Conservation (phyloP, 1,139 yeast genomes). For the Geotrichum restrictum region DNA sequence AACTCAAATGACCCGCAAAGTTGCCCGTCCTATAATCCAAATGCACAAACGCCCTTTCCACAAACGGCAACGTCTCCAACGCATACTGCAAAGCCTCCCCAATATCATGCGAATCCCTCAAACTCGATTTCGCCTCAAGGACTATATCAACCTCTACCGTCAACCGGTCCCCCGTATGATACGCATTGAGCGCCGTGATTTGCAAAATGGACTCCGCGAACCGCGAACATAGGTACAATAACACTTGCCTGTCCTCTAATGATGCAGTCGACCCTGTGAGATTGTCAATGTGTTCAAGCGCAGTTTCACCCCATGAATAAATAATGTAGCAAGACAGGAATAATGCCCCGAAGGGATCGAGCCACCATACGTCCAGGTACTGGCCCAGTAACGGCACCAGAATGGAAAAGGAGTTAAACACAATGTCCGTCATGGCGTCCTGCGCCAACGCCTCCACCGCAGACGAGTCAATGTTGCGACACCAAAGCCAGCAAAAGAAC, state of each 20-base stretch:
- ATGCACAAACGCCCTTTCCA: conserved; percentile 79
- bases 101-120: conserved; percentile 71
- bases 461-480: conserved; percentile 58
- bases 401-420: conserved; percentile 66
- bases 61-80: conserved; percentile 68
- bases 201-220: conserved; percentile 65
- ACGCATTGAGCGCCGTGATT: conserved; percentile 65
- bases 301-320: conserved; percentile 56
- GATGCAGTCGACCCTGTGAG: conserved; percentile 72
- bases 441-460: conserved; percentile 77
- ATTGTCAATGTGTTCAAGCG: conserved; percentile 68
- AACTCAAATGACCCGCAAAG: conserved; percentile 37
- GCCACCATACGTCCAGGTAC: conserved; percentile 56
- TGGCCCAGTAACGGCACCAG: conserved; percentile 65
- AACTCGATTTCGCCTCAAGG: conserved; percentile 49
- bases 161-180: conserved; percentile 73
- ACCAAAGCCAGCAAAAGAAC: conserved; percentile 61
- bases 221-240: conserved; percentile 62
- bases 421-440: conserved; percentile 74
- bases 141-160: conserved; percentile 76
- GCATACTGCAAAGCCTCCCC: conserved; percentile 82
- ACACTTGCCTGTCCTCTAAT: conserved; percentile 58
- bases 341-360: conserved; percentile 72
- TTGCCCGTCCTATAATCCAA: conserved; percentile 55
- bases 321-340: conserved; percentile 59